phyloP scores from a whole-genome alignment of 768 basidiomycete species.

The button mushroom (Agaricus bisporus) region DNA sequence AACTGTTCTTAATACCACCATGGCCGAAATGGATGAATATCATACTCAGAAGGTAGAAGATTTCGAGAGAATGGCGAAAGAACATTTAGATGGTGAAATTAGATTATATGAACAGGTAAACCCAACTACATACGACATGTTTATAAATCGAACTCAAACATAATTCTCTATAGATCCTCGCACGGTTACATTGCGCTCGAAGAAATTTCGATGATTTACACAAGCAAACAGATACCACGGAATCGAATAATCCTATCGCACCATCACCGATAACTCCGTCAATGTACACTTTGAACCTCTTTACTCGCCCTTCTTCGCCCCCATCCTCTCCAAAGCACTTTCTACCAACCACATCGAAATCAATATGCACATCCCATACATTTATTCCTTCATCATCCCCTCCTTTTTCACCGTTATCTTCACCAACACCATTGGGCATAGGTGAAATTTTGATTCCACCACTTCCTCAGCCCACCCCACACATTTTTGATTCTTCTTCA shows the following conservation, averaged over 20 bases:
- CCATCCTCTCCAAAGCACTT: not conserved
- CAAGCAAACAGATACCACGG: conserved; percentile 15
- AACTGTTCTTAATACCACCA: conserved; percentile 81
- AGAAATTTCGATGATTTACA: conserved; percentile 37
- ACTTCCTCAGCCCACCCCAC: conserved; percentile 71
- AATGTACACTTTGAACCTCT: conserved; percentile 69
- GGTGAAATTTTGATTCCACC: conserved; percentile 4
- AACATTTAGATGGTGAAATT: conserved; percentile 78
- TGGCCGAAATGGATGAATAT: conserved; percentile 84
- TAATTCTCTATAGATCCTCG: conserved; percentile 39
- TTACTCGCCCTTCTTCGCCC: not conserved
- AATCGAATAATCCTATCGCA: conserved; percentile 28
- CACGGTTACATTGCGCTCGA: conserved; percentile 53
- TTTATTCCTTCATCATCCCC: not conserved
- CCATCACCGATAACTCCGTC: conserved; percentile 54
- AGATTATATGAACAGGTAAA: conserved; percentile 63
- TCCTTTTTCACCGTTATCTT: not conserved
- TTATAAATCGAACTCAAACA: not conserved
- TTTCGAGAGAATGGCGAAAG: conserved; percentile 48
- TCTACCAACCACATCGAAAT: not conserved
- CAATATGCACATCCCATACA: not conserved
- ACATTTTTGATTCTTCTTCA: conserved; percentile 58
- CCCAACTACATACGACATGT: not conserved
- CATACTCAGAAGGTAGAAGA: conserved; percentile 72
- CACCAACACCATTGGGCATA: not conserved